These are phyloP conservation scores for Colletotrichum destructivum DNA, from an alignment of 2,329 filamentous ascomycete genomes.

Conservation along the genomic window DNA sequence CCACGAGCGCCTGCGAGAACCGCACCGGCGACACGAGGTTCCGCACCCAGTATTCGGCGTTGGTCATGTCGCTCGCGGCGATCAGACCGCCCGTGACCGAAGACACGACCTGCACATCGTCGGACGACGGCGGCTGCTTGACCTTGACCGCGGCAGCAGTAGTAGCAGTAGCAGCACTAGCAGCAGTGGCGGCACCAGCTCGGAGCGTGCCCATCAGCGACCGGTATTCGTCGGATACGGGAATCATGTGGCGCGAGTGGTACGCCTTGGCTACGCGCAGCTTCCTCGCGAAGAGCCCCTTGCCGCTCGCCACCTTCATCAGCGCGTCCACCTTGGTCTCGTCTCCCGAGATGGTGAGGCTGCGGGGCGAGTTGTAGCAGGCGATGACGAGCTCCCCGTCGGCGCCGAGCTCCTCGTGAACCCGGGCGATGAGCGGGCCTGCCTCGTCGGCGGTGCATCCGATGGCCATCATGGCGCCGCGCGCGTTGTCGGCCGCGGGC, in stretches of 20 bases:
- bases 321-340: slow-evolving; percentile 60
- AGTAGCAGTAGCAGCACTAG: background rate
- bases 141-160: too few relatives aligned
- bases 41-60: slow-evolving; percentile 31
- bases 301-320: slow-evolving; percentile 51
- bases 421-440: slow-evolving; percentile 46
- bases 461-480: background rate
- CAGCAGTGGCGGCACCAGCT: too few relatives aligned
- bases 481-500: background rate
- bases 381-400: slow-evolving; percentile 38
- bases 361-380: slow-evolving; percentile 68
- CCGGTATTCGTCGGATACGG: slow-evolving; percentile 4
- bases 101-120: slow-evolving; percentile 50
- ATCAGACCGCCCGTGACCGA: slow-evolving; percentile 16
- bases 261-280: slow-evolving; percentile 21
- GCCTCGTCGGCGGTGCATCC: slow-evolving; percentile 34
- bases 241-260: slow-evolving; percentile 20
- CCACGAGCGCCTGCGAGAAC: slow-evolving; percentile 27
- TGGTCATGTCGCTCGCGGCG: background rate
- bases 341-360: slow-evolving; percentile 66
- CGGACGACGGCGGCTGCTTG: background rate
- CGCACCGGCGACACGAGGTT: slow-evolving; percentile 30
- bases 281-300: slow-evolving; percentile 17
- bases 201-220: background rate
- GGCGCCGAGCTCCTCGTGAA: slow-evolving; percentile 37